Conservation (phyloP, 2,329 filamentous ascomycete species). For the Venturia carpophila region DNA sequence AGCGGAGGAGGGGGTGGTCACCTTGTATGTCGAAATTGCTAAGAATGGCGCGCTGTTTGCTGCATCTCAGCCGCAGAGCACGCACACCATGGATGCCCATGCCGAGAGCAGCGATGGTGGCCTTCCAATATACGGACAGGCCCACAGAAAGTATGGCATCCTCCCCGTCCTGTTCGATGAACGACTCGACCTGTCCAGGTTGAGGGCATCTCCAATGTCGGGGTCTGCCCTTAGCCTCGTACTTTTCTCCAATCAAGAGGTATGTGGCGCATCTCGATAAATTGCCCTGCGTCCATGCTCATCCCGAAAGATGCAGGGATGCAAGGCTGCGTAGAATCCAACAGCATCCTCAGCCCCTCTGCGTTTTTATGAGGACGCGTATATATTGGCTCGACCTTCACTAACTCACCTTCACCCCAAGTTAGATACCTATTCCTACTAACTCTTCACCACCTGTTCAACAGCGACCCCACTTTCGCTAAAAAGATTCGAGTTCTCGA, state of each 20-base stretch:
- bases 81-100: neutral
- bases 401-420: neutral
- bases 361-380: neutral
- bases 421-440: neutral
- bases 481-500: neutral
- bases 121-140: neutral
- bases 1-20: neutral
- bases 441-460: neutral
- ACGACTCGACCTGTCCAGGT: neutral
- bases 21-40: neutral
- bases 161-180: neutral
- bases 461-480: slow-evolving; percentile 6
- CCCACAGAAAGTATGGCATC: neutral
- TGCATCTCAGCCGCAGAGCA: neutral
- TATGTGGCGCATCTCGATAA: neutral
- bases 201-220: neutral
- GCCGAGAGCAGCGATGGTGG: neutral
- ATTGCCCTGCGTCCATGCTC: slow-evolving; percentile 5
- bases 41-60: neutral
- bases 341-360: neutral
- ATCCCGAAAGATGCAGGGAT: neutral
- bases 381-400: neutral
- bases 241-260: neutral
- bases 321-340: neutral
- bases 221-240: neutral